Evolutionary conservation across 352 stramenopile genomes (phyloP), one percentile per base, ranked within the genome.

Genomic region (Pythium pectinolyticum): DNA sequence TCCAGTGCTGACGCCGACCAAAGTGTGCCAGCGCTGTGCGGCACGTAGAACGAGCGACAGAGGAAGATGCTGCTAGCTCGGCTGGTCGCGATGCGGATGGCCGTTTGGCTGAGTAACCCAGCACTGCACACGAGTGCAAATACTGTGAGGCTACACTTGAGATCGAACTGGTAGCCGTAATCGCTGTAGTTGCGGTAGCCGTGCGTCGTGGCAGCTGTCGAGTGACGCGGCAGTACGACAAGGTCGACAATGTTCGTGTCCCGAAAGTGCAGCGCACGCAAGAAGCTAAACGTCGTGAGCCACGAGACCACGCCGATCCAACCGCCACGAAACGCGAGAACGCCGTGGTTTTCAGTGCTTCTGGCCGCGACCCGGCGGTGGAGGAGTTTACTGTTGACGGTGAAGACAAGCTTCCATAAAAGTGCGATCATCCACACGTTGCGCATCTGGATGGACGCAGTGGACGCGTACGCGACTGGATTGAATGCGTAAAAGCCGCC

Each of bases 401-500:
- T 9, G 7, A 45, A 30, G 8, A 48, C n/a, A 31, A 70, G 9
- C 34, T 73, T 76, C 51, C 63, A 59, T 5, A 63, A 8, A 14
- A 69, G 31, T 6, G 51, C 64, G 27, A 73, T 63, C 46, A 73
- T 62, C 69, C 64, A 76, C 12, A 70, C 52, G 39, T 66, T 67
- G 15, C 69, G 69, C 60, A 76, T 73, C 25, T 71, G 69, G 19
- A 73, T 66, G 0, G 59, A 59, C 11, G 61, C 46, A 1, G 30
- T 57, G 3, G 47, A 0, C 8, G 46, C 34, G 31, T 63, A 72
- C 7, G 54, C 20, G 22, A 67, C n/a, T 19, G 54, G 34, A 32
- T 59, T 6, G 45, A 70, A 72, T 0, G 7, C 19, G 32, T 67
- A 50, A 1, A 68, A 53, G 6, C 65, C 63, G 3, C 47, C 46